Conservation (phyloP, 2,329 filamentous ascomycete species). For the Grosmannia serpens region DNA sequence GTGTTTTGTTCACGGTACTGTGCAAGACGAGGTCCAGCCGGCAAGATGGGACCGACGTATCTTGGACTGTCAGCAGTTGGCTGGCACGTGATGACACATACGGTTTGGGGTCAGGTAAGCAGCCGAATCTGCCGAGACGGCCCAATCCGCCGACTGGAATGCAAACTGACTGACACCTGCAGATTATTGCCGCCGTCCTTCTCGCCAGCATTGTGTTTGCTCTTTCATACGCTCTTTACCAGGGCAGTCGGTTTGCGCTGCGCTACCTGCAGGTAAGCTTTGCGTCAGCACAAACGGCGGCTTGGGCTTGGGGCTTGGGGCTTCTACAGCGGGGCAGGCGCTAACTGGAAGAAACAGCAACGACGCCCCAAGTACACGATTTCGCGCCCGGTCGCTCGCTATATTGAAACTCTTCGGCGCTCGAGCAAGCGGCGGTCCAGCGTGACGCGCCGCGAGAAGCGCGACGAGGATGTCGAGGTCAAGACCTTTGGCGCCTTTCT, state of each 20-base stretch:
- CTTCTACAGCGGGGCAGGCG: too few species aligned
- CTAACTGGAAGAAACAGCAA: neutral
- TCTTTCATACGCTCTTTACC: conserved; percentile 1
- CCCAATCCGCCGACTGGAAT: too few species aligned
- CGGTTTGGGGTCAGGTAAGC: conserved; percentile 7
- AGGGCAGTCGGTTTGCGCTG: neutral
- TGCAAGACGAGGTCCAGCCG: neutral
- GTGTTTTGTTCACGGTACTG: neutral
- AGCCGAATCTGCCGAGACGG: too few species aligned
- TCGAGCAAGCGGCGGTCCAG: neutral
- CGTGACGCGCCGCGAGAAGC: neutral
- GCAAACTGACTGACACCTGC: neutral
- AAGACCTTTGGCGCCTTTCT: conserved; percentile 31
- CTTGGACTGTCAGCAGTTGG: conserved; percentile 9
- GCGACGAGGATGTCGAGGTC: neutral
- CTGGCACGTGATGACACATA: conserved; percentile 8
- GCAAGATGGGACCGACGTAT: conserved; percentile 6
- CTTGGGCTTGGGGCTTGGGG: too few species aligned
- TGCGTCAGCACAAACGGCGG: too few species aligned
- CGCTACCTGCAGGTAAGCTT: neutral
- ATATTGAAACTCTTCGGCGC: neutral
- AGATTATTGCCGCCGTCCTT: conserved; percentile 3
- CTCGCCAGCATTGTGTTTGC: conserved; percentile 1
- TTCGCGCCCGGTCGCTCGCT: neutral
- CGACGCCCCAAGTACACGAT: neutral